Base-by-base conservation (phyloP, 768 basidiomycete genomes). In the Arthromyces matolae region DNA sequence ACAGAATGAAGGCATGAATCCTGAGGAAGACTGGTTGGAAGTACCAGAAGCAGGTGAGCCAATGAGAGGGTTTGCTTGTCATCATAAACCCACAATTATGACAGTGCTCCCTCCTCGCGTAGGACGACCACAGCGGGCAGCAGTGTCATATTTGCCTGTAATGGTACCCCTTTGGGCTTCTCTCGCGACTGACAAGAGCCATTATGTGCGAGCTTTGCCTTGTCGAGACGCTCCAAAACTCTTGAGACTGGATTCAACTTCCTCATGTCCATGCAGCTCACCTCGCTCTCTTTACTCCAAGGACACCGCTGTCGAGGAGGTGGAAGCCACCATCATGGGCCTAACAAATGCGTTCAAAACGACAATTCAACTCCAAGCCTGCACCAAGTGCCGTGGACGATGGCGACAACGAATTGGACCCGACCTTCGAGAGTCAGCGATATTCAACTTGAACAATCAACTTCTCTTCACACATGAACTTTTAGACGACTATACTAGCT, bases 391-490 rank as follows among this genome's bases (percentile, higher is more conserved):
- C 32, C 10, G 24, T 29, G 35, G 31, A 12, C 20, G 20, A 28
- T 28, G 39, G 14, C 38, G 45, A 13, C 45, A 27, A 4, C 63
- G 44, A 24, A 63, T 70, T 36, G 67, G 69, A 8, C 65, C 68
- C 2, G 70, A 71, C 24, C 53, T 54, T 9, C 18, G 49, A 5
- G 40, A 55, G 2, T n/a, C 56, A 9, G 68, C 66, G 1, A 6
- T 70, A 0, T 68, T 71, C 49, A 71, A 70, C 47, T 60, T 54
- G 34, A 68, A 71, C 36, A 69, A 70, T 50, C 42, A 33, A 2
- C 39, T 50, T 4, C 28, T 69, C 4, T 60, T 70, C 42, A 51
- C 67, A 2, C 66, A 69, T 37, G 58, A 67, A 12, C 49, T 70
- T 4, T 52, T 71, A 3, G 60, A 71, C 23, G 64, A 65, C 29